Evolutionary conservation across 331 rosid genomes (phyloP).

Genomic region (Rhamnella rubrinervis): DNA sequence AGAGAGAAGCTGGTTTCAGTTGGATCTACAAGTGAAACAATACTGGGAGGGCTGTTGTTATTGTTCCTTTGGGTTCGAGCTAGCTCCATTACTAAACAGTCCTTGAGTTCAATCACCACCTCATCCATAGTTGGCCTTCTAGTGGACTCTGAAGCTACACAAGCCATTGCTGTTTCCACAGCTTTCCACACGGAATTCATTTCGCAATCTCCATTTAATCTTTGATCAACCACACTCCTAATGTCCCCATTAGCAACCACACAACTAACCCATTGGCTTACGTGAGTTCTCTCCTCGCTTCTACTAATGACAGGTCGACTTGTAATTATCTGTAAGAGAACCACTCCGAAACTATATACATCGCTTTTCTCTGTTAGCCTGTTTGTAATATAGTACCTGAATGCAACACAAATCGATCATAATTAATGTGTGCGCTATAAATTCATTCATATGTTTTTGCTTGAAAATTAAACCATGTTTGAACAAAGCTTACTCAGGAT

Average conservation of each 20-base stretch:
- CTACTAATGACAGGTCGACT: constrained; percentile 11
- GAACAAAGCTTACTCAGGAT: constrained; percentile 27
- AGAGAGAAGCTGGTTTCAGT: background rate
- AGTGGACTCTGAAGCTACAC: background rate
- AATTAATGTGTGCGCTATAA: background rate
- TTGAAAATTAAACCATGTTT: background rate
- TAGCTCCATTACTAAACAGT: constrained; percentile 9
- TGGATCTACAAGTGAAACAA: background rate
- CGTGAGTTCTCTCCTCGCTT: constrained; percentile 2
- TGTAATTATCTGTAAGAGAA: constrained; percentile 19
- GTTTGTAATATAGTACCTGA: constrained; percentile 13
- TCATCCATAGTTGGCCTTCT: constrained; percentile 10
- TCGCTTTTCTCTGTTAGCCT: constrained; percentile 24
- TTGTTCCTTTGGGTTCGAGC: background rate
- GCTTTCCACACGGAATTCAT: constrained; percentile 2
- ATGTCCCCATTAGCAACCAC: background rate
- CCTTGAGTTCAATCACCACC: constrained; percentile 7
- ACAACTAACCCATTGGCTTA: constrained; percentile 22
- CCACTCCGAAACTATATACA: constrained; percentile 25
- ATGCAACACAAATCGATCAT: background rate
- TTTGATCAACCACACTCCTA: background rate
- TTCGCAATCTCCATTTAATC: background rate
- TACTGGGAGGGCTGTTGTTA: too few relatives aligned
- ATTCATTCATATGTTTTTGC: background rate
- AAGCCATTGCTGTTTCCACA: constrained; percentile 12